Base-by-base conservation (phyloP, 2,329 filamentous ascomycete genomes). In the Claviceps arundinis region DNA sequence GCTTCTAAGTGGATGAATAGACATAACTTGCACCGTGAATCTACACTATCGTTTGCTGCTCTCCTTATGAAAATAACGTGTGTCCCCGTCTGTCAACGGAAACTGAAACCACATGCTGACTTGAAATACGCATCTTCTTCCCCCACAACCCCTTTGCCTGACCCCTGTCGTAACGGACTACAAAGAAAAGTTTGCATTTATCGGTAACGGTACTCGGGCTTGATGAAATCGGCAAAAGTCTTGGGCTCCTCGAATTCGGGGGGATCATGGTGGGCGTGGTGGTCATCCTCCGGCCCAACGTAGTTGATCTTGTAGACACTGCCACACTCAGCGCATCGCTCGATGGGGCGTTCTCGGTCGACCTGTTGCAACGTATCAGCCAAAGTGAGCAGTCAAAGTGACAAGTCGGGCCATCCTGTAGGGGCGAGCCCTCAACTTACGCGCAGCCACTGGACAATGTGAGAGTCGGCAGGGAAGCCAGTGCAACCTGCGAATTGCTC, bases 401-500 rank as follows among this genome's bases (percentile, higher is more conserved):
- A 17, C 14, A 9, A 5, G 5, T 16, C 11, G n/a, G 13, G n/a
- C 19, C n/a, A 22, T n/a, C 30, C 3, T 11, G 46, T 13, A n/a
- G 42, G 37, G n/a, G 1, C 19, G 42, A 14, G 24, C 4, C 14
- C 22, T 52, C 22, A 47, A 74, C 85, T 64, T 82, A 93, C 87
- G 59, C 87, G 88, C 63, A 96, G 81, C 93, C 93, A 98, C 72
- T 83, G 80, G 56, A 91, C 87, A 64, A 78, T 72, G 79, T 98
- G 93, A 44, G 89, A 94, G 76, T 97, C 93, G 62, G 80, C 91
- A 52, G 93, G 93, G 72, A 69, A 87, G 64, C 93, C 93, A 62
- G 93, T 98, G 84, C 93, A 98, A 66, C 93, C 93, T 64, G 85
- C 82, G 70, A 93, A 95, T 75, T 97, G 91, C 82, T 98, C 93